phyloP scores from a whole-genome alignment of 2,329 filamentous ascomycete species.

The Arthroderma sp. region DNA sequence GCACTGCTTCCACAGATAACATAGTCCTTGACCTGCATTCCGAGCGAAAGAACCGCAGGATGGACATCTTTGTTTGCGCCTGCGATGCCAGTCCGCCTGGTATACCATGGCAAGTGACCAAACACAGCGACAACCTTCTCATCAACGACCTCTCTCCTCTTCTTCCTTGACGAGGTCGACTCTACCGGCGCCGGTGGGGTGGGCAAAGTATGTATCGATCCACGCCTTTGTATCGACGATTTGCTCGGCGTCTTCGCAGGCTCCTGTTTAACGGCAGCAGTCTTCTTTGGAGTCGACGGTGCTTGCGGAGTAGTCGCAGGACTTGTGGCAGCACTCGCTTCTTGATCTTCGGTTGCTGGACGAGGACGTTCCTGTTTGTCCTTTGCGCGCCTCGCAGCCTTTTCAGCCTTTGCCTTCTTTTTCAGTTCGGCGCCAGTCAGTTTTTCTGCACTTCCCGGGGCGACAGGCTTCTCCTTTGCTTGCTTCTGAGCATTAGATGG shows the following conservation, averaged over 20 bases:
- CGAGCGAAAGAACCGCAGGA: constrained; percentile 70
- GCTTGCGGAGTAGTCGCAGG: constrained; percentile 15
- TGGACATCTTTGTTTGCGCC: constrained; percentile 63
- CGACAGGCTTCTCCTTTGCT: constrained; percentile 4
- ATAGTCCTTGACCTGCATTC: constrained; percentile 83
- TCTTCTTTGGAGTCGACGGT: constrained; percentile 20
- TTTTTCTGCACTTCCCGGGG: constrained; percentile 21
- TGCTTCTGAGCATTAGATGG: background rate
- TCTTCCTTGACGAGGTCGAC: constrained; percentile 36
- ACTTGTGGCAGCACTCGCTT: constrained; percentile 11
- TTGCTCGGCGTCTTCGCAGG: constrained; percentile 13
- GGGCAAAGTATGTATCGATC: constrained; percentile 24
- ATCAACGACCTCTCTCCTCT: constrained; percentile 38
- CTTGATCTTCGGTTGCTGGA: constrained; percentile 22
- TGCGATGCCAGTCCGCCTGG: constrained; percentile 51
- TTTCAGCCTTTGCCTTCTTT: constrained; percentile 80
- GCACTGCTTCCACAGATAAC: constrained; percentile 80
- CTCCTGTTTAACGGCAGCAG: constrained; percentile 18
- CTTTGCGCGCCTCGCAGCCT: constrained; percentile 69
- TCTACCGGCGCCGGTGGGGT: constrained; percentile 22
- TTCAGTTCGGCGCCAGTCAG: constrained; percentile 60
- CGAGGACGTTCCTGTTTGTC: constrained; percentile 42
- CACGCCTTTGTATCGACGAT: constrained; percentile 23
- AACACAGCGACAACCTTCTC: constrained; percentile 63
- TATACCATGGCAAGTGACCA: constrained; percentile 69